These are phyloP conservation scores for Cucurbita argyrosperma DNA, from an alignment of 306 rosid genomes.

Conservation along the genomic window DNA sequence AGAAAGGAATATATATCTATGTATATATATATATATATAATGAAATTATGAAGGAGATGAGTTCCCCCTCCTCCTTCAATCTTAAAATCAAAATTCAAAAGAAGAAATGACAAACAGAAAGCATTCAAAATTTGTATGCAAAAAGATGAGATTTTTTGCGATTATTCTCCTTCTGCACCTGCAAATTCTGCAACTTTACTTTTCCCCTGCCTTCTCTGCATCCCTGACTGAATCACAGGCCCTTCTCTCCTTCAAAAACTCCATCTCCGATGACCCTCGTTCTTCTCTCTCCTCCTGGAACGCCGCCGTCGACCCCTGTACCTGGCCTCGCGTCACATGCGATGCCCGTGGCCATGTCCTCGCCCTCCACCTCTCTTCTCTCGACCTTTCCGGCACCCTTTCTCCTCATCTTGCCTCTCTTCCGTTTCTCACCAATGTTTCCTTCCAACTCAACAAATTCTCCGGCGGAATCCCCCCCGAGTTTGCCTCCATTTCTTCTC, in stretches of 20 bases:
- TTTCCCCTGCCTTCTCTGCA: constrained; percentile 8
- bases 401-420: constrained; percentile 37
- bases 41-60: too few relatives aligned
- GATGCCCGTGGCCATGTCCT: background rate
- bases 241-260: constrained; percentile 40
- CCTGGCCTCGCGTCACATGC: background rate
- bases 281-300: constrained; percentile 23
- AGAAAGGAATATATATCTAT: too few relatives aligned
- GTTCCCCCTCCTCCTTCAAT: background rate
- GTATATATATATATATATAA: too few relatives aligned
- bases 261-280: constrained; percentile 38
- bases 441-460: constrained; percentile 38
- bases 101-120: too few relatives aligned
- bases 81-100: background rate
- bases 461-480: constrained; percentile 49
- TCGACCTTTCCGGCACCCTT: constrained; percentile 39
- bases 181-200: constrained; percentile 1
- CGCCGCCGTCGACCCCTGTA: background rate
- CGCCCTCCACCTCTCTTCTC: constrained; percentile 18
- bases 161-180: background rate
- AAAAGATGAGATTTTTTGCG: background rate
- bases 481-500: constrained; percentile 33
- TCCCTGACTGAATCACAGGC: constrained; percentile 36
- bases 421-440: constrained; percentile 38
- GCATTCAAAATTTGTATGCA: background rate